These are phyloP conservation scores for Entrophospora sp. DNA, from an alignment of 192 early-diverging fungal genomes.

Conservation along the genomic window DNA sequence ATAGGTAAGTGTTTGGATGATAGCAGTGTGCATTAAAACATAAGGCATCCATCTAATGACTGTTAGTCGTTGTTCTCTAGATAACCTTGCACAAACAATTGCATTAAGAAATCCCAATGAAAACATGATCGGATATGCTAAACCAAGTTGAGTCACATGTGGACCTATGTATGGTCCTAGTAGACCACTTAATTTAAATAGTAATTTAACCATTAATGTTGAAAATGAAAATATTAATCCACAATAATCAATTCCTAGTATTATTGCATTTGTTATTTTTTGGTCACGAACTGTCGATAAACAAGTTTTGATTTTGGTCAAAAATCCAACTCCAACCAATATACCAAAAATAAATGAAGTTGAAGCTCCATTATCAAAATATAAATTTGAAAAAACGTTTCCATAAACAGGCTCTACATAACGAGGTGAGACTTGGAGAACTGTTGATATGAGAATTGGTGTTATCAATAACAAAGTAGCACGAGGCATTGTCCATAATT, in stretches of 20 bases:
- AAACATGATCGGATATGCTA: conserved; percentile 44
- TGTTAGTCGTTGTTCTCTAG: conserved; percentile 21
- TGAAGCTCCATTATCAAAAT: conserved; percentile 35
- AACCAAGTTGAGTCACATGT: conserved; percentile 41
- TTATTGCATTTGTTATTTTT: conserved; percentile 31
- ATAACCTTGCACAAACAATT: conserved; percentile 31
- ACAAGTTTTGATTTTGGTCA: background rate
- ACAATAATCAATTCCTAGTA: conserved; percentile 38
- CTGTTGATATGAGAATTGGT: conserved; percentile 32
- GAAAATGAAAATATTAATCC: conserved; percentile 43
- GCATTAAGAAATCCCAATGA: conserved; percentile 39
- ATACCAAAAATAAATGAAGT: conserved; percentile 38
- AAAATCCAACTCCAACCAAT: conserved; percentile 22
- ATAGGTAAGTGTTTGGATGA: conserved; percentile 27
- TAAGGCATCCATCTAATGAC: conserved; percentile 26
- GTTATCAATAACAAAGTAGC: conserved; percentile 32
- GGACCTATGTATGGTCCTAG: conserved; percentile 54
- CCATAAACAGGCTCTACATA: conserved; percentile 63
- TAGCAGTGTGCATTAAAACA: conserved; percentile 24
- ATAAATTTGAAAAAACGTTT: conserved; percentile 47
- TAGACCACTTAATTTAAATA: conserved; percentile 44
- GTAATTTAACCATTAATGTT: conserved; percentile 31
- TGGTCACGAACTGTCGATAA: background rate
- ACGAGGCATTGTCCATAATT: conserved; percentile 29
- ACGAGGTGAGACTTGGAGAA: conserved; percentile 42